Evolutionary conservation across 2,329 filamentous ascomycete genomes (phyloP).

Genomic region (Lasiodiplodia sp.): DNA sequence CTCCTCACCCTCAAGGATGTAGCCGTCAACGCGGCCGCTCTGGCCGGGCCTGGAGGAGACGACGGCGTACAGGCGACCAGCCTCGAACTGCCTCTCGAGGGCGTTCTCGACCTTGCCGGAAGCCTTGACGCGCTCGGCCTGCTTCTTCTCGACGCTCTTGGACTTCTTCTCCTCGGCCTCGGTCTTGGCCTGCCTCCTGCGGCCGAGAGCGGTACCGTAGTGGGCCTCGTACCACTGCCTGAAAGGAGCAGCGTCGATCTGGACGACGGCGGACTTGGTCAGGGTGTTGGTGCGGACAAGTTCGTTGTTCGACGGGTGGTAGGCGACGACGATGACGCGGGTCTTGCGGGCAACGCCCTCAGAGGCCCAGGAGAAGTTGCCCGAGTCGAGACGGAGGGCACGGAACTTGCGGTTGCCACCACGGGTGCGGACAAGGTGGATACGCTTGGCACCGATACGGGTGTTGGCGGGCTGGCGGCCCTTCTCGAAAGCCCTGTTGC

Average conservation of each 20-base stretch:
- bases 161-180: constrained; percentile 84
- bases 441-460: constrained; percentile 96
- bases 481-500: constrained; percentile 97
- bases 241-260: constrained; percentile 98
- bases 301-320: constrained; percentile 99
- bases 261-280: constrained; percentile 97
- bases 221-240: constrained; percentile 99
- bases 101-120: constrained; percentile 90
- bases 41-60: constrained; percentile 93
- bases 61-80: constrained; percentile 94
- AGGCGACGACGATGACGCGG: constrained; percentile 97
- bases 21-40: constrained; percentile 95
- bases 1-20: constrained; percentile 99
- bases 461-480: constrained; percentile 99
- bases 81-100: constrained; percentile 99
- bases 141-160: constrained; percentile 96
- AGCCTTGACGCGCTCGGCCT: constrained; percentile 81
- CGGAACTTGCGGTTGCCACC: constrained; percentile 99
- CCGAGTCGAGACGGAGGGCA: constrained; percentile 95
- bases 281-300: constrained; percentile 99
- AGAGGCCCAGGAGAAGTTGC: constrained; percentile 99
- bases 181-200: constrained; percentile 87
- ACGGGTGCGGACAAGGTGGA: constrained; percentile 96
- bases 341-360: constrained; percentile 99
- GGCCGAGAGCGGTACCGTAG: constrained; percentile 91